These are phyloP conservation scores for Canariomyces notabilis DNA, from an alignment of 2,329 filamentous ascomycete genomes.

Conservation along the genomic window DNA sequence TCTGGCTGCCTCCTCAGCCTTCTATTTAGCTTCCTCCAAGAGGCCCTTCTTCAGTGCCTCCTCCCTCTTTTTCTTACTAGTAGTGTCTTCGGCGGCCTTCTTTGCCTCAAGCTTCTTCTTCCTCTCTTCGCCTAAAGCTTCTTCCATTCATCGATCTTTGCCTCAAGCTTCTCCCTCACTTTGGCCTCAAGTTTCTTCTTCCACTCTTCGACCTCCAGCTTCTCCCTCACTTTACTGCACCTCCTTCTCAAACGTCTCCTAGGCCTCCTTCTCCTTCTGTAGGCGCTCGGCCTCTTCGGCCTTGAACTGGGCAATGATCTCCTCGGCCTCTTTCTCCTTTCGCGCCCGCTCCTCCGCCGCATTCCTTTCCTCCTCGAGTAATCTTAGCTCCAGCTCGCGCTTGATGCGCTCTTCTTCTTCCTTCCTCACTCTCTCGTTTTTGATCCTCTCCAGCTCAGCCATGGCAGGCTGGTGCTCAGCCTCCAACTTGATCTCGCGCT, in stretches of 20 bases:
- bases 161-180: conserved; percentile 34
- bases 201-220: no score
- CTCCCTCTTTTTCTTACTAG: conserved; percentile 53
- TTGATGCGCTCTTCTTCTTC: conserved; percentile 22
- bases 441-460: conserved; percentile 42
- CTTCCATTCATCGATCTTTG: conserved; percentile 43
- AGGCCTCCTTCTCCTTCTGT: conserved; percentile 22
- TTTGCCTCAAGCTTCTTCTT: conserved; percentile 35
- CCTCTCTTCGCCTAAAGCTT: conserved; percentile 37
- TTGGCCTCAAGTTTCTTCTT: no score
- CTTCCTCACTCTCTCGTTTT: conserved; percentile 26
- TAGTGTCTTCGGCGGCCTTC: conserved; percentile 45
- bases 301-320: conserved; percentile 19
- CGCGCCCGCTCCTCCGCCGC: conserved; percentile 17
- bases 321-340: conserved; percentile 19
- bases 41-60: conserved; percentile 49
- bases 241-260: conserved; percentile 24
- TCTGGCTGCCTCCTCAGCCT: conserved; percentile 39
- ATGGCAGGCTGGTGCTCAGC: conserved; percentile 37
- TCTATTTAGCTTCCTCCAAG: conserved; percentile 42
- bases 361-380: conserved; percentile 23
- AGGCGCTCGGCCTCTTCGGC: conserved; percentile 22
- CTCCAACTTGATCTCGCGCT: conserved; percentile 22
- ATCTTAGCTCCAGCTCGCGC: conserved; percentile 24
- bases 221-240: no score